phyloP scores from a whole-genome alignment of 345 rosid genomes.

The Rhodamnia argentea region DNA sequence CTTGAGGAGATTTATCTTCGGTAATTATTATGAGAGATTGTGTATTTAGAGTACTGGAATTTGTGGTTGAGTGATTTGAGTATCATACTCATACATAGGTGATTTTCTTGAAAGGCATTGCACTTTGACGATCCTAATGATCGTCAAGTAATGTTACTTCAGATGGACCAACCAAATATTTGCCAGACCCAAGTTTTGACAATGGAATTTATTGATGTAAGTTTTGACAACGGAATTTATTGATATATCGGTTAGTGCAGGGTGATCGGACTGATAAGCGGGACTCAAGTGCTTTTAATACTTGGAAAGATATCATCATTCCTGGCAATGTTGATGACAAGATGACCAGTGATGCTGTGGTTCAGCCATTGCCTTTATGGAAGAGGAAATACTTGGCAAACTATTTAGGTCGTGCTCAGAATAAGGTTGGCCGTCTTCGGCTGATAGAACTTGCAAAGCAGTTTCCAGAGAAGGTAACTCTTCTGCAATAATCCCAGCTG shows the following conservation, averaged over 20 bases:
- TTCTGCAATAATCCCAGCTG: background rate
- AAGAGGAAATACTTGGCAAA: constrained; percentile 78
- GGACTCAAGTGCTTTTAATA: constrained; percentile 78
- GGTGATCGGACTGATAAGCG: constrained; percentile 95
- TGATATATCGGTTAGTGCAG: constrained; percentile 28
- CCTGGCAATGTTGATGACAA: constrained; percentile 94
- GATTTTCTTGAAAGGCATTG: background rate
- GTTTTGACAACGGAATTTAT: background rate
- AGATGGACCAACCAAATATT: background rate
- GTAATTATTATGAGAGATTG: background rate
- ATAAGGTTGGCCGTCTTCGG: constrained; percentile 73
- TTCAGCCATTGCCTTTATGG: constrained; percentile 68
- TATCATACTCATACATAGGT: background rate
- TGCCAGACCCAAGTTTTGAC: background rate
- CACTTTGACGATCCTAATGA: background rate
- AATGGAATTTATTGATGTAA: background rate
- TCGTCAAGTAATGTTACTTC: background rate
- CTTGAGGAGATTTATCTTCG: background rate
- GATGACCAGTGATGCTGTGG: constrained; percentile 50
- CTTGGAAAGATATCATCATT: constrained; percentile 96
- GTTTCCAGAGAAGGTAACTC: constrained; percentile 67
- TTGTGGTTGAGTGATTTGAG: background rate
- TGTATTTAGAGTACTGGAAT: background rate
- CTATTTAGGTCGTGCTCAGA: constrained; percentile 92
- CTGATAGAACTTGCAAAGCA: constrained; percentile 76